Percentiles rank a stretch among this genome's conserved stretches.
Evolutionary conservation across 139 green algal species (phyloP).

Genomic region (Limnomonas spitsbergensis): DNA sequence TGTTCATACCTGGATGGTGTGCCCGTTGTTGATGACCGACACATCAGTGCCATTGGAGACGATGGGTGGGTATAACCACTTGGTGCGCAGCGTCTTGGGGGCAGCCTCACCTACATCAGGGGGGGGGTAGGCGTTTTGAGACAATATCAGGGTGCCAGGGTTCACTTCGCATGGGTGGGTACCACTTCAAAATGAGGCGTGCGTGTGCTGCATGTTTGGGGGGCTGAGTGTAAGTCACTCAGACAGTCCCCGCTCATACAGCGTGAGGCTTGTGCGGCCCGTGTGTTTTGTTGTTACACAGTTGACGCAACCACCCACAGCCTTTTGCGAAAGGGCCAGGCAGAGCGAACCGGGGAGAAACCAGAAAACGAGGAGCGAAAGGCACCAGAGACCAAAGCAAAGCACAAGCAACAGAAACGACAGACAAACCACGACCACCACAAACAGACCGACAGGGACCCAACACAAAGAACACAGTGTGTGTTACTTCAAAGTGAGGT

Average conservation of each 20-base stretch:
- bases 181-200: neutral
- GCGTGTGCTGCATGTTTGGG: no score
- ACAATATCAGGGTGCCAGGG: neutral
- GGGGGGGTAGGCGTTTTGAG: neutral
- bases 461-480: neutral
- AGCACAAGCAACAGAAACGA: no score
- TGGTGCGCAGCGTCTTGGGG: neutral
- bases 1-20: constrained; percentile 2
- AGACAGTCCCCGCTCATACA: neutral
- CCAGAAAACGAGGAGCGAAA: no score
- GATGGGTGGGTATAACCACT: neutral
- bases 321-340: no score
- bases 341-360: no score
- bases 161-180: neutral
- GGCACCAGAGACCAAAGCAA: no score
- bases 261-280: neutral
- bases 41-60: neutral
- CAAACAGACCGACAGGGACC: neutral
- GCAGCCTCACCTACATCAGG: neutral
- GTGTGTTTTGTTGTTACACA: neutral
- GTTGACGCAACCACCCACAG: no score
- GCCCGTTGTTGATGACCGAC: constrained; percentile 10
- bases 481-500: neutral
- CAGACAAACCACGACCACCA: neutral
- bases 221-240: neutral